Evolutionary conservation across 345 rosid species (phyloP), one percentile per base, ranked within the genome.

Genomic region (Mangifera indica): DNA sequence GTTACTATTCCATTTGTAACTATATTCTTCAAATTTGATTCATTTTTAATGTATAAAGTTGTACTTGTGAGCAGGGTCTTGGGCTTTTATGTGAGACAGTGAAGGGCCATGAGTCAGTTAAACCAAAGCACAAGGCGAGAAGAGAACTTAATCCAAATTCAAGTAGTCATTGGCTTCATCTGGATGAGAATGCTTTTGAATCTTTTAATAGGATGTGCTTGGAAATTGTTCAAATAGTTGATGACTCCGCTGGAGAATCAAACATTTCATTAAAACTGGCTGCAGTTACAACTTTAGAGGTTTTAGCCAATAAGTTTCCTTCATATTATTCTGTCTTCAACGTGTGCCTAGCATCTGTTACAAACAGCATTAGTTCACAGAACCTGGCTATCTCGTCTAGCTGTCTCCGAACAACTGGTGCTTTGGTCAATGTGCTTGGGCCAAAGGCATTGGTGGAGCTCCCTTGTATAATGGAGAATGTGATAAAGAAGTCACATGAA

Each of bases 391-490:
- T 92, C 63, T 87, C 96, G 75, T 89, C 96, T 72, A 80, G 91
- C 85, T 89, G 92, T 76, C 91, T 95, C 51, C 88, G 84, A 42
- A 77, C 99, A 46, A 79, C 87, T 52, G 92, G 89, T 71, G 87
- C 93, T 72, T 73, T 95, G 72, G 81, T 92, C 75, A 84, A 87
- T 84, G 96, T 91, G 72, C 88, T 95, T 76, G 99, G 98, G 66
- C 87, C 89, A 61, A 90, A 81, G 84, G 93, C 98, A 34, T 84
- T 95, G 25, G 37, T 72, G 67, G 93, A 88, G 81, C 91, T 95
- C 60, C 97, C 98, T 52, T 63, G 66, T 73, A 67, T 95, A 74
- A 90, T 92, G 97, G 84, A 85, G 67, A 86, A 86, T 76, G 44
- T 89, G 78, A 82, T 84, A 15, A 78, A 72, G 73, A 82, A 76